A percentile compares a stretch with the other conserved stretches of the same genome.
These are phyloP conservation scores for Leccinum angustisporum DNA, from an alignment of 1,284 basidiomycete genomes.

Conservation along the genomic window DNA sequence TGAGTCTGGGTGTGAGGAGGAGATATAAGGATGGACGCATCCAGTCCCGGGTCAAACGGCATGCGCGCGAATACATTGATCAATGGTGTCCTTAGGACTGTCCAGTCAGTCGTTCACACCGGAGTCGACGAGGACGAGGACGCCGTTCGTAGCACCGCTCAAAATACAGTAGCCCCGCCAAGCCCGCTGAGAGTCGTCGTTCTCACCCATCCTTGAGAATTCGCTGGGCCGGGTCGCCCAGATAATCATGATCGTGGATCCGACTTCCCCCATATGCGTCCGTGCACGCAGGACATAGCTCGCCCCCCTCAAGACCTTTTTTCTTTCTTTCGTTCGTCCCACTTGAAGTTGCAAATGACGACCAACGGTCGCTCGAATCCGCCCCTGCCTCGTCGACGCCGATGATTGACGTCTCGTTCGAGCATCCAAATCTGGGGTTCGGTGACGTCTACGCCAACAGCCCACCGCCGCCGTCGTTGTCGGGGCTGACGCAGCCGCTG, in stretches of 20 bases:
- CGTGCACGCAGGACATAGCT: not conserved
- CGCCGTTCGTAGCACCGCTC: not conserved
- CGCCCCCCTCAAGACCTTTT: not conserved
- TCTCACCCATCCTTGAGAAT: not conserved
- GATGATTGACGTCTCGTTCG: conserved; percentile 21
- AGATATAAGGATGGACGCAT: not conserved
- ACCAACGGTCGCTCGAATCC: conserved; percentile 8
- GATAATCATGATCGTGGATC: not conserved
- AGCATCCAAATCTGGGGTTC: not conserved
- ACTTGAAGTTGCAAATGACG: not conserved
- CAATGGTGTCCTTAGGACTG: not conserved
- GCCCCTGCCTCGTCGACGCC: conserved; percentile 17
- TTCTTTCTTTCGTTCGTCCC: not conserved
- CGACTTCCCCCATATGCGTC: not conserved
- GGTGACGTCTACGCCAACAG: no score
- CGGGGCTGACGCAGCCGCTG: no score
- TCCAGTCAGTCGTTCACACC: not conserved
- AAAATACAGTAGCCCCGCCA: not conserved
- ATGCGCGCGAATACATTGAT: not conserved
- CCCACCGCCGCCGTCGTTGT: no score
- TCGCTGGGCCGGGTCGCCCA: not conserved
- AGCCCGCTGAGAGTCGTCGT: no score
- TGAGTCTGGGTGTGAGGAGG: not conserved
- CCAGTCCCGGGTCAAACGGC: not conserved
- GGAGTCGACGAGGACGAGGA: not conserved